Conservation (phyloP, 2,329 filamentous ascomycete species). For the Talaromyces piceae region DNA sequence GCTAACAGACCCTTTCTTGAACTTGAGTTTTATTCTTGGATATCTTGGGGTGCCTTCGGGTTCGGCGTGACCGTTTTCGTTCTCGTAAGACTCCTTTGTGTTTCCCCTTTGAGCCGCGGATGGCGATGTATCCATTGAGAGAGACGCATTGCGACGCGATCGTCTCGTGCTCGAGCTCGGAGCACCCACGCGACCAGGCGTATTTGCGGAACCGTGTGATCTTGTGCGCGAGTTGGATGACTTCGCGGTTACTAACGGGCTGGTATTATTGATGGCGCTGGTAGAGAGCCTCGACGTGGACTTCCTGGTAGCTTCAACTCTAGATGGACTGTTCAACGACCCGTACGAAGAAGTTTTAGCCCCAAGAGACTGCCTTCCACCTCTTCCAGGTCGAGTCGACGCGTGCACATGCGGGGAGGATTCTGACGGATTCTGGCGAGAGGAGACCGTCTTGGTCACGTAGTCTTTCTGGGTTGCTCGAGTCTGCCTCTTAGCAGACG, state of each 20-base stretch:
- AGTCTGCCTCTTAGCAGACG: constrained; percentile 41
- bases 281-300: constrained; percentile 17
- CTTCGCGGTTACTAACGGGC: constrained; percentile 24
- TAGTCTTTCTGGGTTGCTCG: constrained; percentile 32
- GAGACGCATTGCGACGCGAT: constrained; percentile 21
- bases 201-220: constrained; percentile 23
- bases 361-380: constrained; percentile 22
- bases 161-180: constrained; percentile 20
- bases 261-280: constrained; percentile 15
- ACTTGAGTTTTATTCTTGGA: constrained; percentile 39
- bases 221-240: constrained; percentile 20
- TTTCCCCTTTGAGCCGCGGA: constrained; percentile 10
- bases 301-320: constrained; percentile 20
- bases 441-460: constrained; percentile 22
- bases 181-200: constrained; percentile 12
- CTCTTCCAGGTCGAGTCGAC: constrained; percentile 21
- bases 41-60: constrained; percentile 16
- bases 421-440: constrained; percentile 18
- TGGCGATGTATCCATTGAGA: constrained; percentile 17
- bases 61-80: constrained; percentile 16
- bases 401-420: constrained; percentile 25
- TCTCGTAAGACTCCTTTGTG: constrained; percentile 11
- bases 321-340: constrained; percentile 7
- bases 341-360: constrained; percentile 22
- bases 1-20: constrained; percentile 44